phyloP scores from a whole-genome alignment of 441 rosid genomes.

The Erodium texanum region DNA sequence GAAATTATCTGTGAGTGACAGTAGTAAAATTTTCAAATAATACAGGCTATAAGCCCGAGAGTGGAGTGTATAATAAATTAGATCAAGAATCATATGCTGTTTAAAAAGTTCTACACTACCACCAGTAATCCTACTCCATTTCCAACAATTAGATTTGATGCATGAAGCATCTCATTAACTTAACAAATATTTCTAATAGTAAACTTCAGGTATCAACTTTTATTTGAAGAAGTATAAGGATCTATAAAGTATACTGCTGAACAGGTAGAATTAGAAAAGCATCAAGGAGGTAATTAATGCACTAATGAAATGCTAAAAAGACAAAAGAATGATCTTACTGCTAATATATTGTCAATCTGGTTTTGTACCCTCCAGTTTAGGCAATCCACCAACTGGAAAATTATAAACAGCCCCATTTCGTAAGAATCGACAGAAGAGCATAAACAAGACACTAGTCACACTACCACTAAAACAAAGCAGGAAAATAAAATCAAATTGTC shows the following conservation, averaged over 20 bases:
- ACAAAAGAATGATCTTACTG: constrained; percentile 37
- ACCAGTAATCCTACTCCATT: background rate
- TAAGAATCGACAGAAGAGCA: constrained; percentile 10
- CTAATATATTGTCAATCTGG: constrained; percentile 64
- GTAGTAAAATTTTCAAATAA: background rate
- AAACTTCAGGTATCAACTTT: background rate
- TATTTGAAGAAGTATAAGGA: background rate
- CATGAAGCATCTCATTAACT: background rate
- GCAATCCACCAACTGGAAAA: constrained; percentile 68
- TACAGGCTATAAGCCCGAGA: background rate
- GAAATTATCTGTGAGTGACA: background rate
- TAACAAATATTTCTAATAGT: background rate
- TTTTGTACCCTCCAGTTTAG: constrained; percentile 80
- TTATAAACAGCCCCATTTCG: constrained; percentile 13
- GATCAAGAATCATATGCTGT: background rate
- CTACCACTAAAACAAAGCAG: background rate
- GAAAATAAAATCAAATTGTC: background rate
- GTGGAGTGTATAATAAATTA: background rate
- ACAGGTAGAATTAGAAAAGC: background rate
- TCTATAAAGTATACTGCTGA: background rate
- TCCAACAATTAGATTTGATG: background rate
- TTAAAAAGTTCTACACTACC: background rate
- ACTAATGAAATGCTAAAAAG: background rate
- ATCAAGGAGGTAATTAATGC: background rate
- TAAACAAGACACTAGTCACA: background rate